Conservation (phyloP, 2,329 filamentous ascomycete genomes). For the Aspergillus fischeri region DNA sequence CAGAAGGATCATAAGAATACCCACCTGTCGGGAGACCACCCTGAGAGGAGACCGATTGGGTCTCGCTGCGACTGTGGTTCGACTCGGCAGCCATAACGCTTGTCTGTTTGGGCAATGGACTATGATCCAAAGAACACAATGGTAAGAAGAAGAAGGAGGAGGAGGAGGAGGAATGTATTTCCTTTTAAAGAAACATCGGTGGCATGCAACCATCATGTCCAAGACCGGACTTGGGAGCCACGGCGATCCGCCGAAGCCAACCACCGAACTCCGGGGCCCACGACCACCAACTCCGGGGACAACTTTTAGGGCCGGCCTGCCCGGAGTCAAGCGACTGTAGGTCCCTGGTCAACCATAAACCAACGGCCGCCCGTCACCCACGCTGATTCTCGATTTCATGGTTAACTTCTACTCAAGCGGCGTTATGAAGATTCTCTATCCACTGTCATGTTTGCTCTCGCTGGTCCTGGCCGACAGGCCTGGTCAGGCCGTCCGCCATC, state of each 20-base stretch:
- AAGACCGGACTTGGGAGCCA: not conserved
- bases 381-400: not conserved
- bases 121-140: not conserved
- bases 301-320: not conserved
- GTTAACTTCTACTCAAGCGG: not conserved
- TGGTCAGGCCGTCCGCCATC: not conserved
- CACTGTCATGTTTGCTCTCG: not conserved
- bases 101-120: not conserved
- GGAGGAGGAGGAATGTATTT: not conserved
- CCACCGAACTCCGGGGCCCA: conserved; percentile 2
- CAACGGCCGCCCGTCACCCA: not conserved
- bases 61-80: not conserved
- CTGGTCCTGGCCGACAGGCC: not conserved
- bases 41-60: not conserved
- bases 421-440: not conserved
- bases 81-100: conserved; percentile 2
- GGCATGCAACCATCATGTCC: not conserved
- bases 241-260: not conserved
- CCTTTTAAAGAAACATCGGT: not conserved
- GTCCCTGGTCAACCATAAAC: not conserved
- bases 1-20: not conserved
- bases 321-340: not conserved
- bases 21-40: not conserved
- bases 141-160: not conserved
- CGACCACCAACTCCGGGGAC: conserved; percentile 1